phyloP scores from a whole-genome alignment of 352 stramenopile genomes.

The Phytophthora citricola region DNA sequence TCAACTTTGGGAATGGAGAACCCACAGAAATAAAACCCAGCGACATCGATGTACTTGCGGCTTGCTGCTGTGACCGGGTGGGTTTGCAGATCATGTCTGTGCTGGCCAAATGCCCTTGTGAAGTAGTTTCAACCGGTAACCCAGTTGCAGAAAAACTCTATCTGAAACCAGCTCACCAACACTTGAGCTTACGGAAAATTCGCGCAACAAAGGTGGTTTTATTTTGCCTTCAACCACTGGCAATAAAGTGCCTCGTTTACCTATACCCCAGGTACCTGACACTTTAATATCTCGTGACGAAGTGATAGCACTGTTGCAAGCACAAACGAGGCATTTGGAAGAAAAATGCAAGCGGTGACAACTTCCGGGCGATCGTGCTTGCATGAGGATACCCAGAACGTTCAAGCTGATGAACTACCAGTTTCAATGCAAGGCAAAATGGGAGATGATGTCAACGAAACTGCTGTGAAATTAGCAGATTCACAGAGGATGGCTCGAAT shows the following conservation, averaged over 20 bases:
- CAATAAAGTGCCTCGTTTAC: background rate
- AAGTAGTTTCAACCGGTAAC: background rate
- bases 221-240: background rate
- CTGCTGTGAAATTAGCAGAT: constrained; percentile 6
- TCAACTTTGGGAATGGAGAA: constrained; percentile 11
- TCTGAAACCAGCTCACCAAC: background rate
- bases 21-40: background rate
- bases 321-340: constrained; percentile 29
- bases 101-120: constrained; percentile 10
- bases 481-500: constrained; percentile 16
- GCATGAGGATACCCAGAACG: background rate
- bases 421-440: background rate
- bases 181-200: background rate
- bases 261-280: background rate
- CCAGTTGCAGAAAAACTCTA: background rate
- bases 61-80: constrained; percentile 26
- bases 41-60: constrained; percentile 25
- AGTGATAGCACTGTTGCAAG: constrained; percentile 33
- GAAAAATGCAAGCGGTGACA: constrained; percentile 24
- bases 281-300: constrained; percentile 36
- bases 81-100: constrained; percentile 29
- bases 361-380: background rate
- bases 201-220: background rate
- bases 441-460: background rate
- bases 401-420: background rate